Evolutionary conservation across 306 rosid species (phyloP).

Genomic region (Quercus mongolica): DNA sequence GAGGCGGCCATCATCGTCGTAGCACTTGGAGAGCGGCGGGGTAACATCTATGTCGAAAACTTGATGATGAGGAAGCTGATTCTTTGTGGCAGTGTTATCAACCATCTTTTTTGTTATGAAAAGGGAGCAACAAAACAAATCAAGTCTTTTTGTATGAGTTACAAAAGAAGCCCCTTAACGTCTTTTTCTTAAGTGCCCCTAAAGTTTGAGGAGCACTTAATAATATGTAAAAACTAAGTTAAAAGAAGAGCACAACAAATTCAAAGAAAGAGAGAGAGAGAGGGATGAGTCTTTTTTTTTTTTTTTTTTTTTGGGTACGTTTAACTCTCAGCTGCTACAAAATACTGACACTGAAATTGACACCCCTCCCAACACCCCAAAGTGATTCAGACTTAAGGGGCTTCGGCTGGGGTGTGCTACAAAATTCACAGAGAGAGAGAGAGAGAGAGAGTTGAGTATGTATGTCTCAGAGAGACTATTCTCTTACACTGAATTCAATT

Average conservation of each 20-base stretch:
- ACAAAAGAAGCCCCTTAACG: not conserved
- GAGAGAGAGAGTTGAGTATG: not conserved
- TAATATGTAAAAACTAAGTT: not conserved
- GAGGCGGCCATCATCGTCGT: slow-evolving; percentile 85
- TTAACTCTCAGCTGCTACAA: not conserved
- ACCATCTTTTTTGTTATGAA: slow-evolving; percentile 38
- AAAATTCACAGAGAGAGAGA: not conserved
- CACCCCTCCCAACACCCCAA: slow-evolving; percentile 13
- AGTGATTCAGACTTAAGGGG: not conserved
- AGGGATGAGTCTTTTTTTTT: not conserved
- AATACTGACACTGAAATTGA: slow-evolving; percentile 1
- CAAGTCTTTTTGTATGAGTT: not conserved
- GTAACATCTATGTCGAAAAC: slow-evolving; percentile 39
- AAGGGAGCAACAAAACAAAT: slow-evolving; percentile 2
- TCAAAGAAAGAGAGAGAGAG: not conserved
- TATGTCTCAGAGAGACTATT: not conserved
- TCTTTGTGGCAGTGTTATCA: slow-evolving; percentile 32
- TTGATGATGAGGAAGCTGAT: slow-evolving; percentile 39
- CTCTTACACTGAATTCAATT: not conserved
- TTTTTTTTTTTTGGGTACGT: not conserved
- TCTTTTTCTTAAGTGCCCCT: not conserved
- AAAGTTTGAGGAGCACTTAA: not conserved
- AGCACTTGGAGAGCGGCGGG: slow-evolving; percentile 38
- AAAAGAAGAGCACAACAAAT: not conserved
- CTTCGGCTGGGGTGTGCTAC: too few relatives aligned